Evolutionary conservation across 805 yeast genomes (phyloP).

Genomic region (Candida schatavii): DNA sequence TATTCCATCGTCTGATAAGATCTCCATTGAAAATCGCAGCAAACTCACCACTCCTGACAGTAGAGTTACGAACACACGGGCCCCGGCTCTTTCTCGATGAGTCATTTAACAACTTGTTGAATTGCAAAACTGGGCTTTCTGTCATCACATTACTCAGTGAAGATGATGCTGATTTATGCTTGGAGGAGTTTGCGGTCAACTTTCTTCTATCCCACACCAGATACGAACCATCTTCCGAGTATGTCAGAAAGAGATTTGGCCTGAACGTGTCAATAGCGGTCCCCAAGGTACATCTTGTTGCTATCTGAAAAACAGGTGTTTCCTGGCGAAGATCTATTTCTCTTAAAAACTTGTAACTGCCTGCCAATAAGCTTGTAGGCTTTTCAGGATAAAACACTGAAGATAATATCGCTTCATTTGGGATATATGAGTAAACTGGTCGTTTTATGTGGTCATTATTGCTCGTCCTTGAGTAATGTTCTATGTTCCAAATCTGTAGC

Average conservation of each 20-base stretch:
- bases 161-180: conserved; percentile 12
- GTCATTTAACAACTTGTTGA: conserved; percentile 60
- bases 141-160: conserved; percentile 20
- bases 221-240: conserved; percentile 79
- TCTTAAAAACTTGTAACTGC: conserved; percentile 72
- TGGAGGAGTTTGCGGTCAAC: conserved; percentile 31
- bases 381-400: conserved; percentile 63
- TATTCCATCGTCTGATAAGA: conserved; percentile 74
- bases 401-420: conserved; percentile 73
- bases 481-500: conserved; percentile 76
- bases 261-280: conserved; percentile 69
- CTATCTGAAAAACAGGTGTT: conserved; percentile 66
- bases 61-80: conserved; percentile 69
- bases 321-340: conserved; percentile 72
- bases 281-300: conserved; percentile 70
- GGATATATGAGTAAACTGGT: conserved; percentile 56
- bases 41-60: conserved; percentile 65
- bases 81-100: conserved; percentile 52
- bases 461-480: conserved; percentile 49
- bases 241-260: conserved; percentile 65
- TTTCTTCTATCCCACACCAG: conserved; percentile 81
- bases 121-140: conserved; percentile 58
- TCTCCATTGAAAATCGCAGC: conserved; percentile 79
- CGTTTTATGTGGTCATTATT: conserved; percentile 49
- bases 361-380: conserved; percentile 56